Base-by-base conservation (phyloP, 1,284 basidiomycete species). In the Ganoderma meredithae region DNA sequence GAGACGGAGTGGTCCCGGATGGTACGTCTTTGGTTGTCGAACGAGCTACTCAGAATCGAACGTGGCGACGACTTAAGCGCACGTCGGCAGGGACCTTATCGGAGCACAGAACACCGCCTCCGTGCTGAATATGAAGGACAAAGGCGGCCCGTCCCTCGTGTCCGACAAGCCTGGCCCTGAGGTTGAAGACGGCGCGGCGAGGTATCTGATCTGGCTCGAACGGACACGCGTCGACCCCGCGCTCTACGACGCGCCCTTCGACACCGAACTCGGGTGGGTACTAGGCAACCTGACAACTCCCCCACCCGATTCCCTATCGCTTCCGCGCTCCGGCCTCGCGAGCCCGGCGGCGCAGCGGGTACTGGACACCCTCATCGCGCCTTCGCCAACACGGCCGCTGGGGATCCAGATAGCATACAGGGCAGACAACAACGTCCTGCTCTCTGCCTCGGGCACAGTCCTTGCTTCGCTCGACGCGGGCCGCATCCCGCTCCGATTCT, bases 201-300 rank as follows among this genome's bases (percentile, higher is more conserved):
- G 39, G 39, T 10, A 27, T 15, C 36, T 60, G 36, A 39, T 60
- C 33, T 60, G 58, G 58, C 40, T 60, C 22, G 58, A 41, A 22
- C 36, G 58, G 22, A 40, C n/a, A 22, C 58, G 22, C 39, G 58
- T 60, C 40, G 58, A 40, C 22, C 40, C 58, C 19, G 36, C 39
- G 33, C 40, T 60, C 9, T 40, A 40, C 22, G 39, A 60, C 25
- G 58, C 40, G 19, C 58, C 58, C 6, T 60, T 60, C 25, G 39
- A 60, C 1, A 6, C 41, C n/a, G 58, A 60, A 22, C 58, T 60
- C 25, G 39, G 27, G 3, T 60, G 58, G 58, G n/a, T 60, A 10
- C 58, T 60, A 40, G 58, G 58, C 22, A 60, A 60, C 58, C 22
- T 60, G 58, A 41, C 58, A 43, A 13, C 12, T 15, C 36, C 22